Evolutionary conservation across 192 early-diverging fungal species (phyloP).

Genomic region (Cetraspora pellucida): DNA sequence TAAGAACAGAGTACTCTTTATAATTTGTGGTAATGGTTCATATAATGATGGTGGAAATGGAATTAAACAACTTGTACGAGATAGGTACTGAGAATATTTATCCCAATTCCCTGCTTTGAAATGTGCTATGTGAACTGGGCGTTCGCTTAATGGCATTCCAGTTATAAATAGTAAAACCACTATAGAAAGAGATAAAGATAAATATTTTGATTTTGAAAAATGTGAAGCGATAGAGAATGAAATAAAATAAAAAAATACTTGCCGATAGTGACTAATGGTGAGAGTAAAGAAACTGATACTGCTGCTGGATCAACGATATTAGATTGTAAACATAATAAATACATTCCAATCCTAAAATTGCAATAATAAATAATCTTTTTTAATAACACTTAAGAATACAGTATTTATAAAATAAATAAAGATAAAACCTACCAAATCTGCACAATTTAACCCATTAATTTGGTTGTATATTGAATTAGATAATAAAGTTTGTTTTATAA

Average conservation of each 20-base stretch:
- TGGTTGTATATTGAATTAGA: neutral
- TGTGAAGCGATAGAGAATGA: neutral
- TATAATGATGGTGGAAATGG: conserved; percentile 31
- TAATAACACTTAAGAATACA: no score
- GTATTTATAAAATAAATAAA: neutral
- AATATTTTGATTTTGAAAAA: neutral
- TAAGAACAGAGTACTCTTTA: conserved; percentile 29
- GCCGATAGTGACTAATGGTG: conserved; percentile 22
- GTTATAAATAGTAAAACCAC: conserved; percentile 22
- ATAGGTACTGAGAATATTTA: conserved; percentile 15
- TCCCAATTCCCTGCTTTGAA: conserved; percentile 12
- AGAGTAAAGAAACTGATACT: neutral
- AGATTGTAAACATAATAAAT: conserved; percentile 33
- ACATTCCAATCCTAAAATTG: conserved; percentile 31
- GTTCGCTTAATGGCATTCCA: conserved; percentile 29
- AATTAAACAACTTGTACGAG: conserved; percentile 17
- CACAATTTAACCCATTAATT: neutral
- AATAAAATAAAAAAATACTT: neutral
- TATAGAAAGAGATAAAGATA: neutral
- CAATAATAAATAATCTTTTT: no score
- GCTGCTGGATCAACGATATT: neutral
- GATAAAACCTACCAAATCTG: neutral
- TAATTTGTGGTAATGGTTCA: conserved; percentile 23
- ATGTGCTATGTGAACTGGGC: conserved; percentile 26
- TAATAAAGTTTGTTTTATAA: neutral